A percentile compares a stretch with the other conserved stretches of the same genome.
phyloP scores from a whole-genome alignment of 1,284 basidiomycete genomes.

The Fistulina hepatica region DNA sequence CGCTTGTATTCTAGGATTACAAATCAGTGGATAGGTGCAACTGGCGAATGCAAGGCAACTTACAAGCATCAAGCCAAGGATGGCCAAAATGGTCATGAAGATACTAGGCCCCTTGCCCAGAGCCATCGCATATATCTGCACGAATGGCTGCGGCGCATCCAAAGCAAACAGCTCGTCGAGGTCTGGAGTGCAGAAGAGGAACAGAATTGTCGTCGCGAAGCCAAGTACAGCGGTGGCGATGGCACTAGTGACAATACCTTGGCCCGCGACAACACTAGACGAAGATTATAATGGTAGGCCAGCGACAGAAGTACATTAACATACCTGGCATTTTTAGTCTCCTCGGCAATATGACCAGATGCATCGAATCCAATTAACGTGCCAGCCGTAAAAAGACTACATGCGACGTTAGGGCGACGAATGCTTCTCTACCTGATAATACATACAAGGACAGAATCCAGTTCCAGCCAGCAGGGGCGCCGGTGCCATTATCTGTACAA shows the following conservation, averaged over 20 bases:
- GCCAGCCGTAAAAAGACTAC: conserved; percentile 74
- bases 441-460: conserved; percentile 62
- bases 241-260: conserved; percentile 67
- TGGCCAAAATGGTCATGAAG: conserved; percentile 76
- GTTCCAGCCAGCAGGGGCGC: conserved; percentile 76
- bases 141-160: conserved; percentile 78
- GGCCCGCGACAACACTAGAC: conserved; percentile 68
- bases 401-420: too few relatives aligned
- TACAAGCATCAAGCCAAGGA: conserved; percentile 68
- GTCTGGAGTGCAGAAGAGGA: conserved; percentile 78
- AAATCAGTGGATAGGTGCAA: not conserved
- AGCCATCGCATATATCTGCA: conserved; percentile 72
- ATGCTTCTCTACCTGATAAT: too few relatives aligned
- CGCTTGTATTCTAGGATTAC: conserved; percentile 58
- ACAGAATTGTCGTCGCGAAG: conserved; percentile 67
- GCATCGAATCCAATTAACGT: conserved; percentile 83
- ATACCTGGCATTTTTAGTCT: conserved; percentile 77
- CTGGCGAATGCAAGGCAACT: conserved; percentile 16
- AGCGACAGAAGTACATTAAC: too few relatives aligned
- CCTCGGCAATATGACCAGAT: conserved; percentile 81
- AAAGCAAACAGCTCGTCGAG: conserved; percentile 63
- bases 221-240: conserved; percentile 66
- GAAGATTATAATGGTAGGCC: conserved; percentile 5
- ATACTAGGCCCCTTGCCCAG: conserved; percentile 66
- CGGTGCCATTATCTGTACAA: conserved; percentile 71